Evolutionary conservation across 495 filamentous ascomycete species (phyloP).

Genomic region (Talaromyces borbonicus): DNA sequence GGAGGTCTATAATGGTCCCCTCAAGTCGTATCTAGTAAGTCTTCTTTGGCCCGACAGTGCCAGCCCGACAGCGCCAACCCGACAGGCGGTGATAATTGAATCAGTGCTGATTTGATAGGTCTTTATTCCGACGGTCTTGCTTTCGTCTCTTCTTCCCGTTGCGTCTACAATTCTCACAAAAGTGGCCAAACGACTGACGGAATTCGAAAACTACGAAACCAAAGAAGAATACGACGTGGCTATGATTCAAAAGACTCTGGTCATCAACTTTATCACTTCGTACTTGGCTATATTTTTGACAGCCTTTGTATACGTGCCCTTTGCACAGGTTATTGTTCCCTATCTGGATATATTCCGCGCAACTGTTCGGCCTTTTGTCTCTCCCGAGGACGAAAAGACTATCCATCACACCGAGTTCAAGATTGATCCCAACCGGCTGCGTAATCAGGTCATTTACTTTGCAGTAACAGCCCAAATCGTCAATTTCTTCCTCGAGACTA

Average conservation of each 20-base stretch:
- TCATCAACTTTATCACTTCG: slow-evolving; percentile 95
- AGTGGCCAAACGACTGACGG: slow-evolving; percentile 69
- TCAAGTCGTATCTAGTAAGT: slow-evolving; percentile 73
- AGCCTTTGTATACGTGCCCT: slow-evolving; percentile 94
- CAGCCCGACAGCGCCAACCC: too few species aligned
- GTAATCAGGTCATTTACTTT: slow-evolving; percentile 93
- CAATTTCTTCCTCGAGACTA: slow-evolving; percentile 73
- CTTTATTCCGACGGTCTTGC: slow-evolving; percentile 78
- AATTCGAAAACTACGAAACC: slow-evolving; percentile 90
- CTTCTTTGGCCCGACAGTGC: too few species aligned
- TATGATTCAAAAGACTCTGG: slow-evolving; percentile 82
- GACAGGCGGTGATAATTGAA: too few species aligned
- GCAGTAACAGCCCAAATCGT: slow-evolving; percentile 93
- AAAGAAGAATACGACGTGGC: slow-evolving; percentile 66
- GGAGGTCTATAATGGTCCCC: slow-evolving; percentile 85
- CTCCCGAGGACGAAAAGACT: slow-evolving; percentile 56
- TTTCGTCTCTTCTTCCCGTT: slow-evolving; percentile 72
- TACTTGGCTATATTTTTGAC: slow-evolving; percentile 89
- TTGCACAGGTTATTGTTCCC: slow-evolving; percentile 76
- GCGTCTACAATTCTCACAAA: slow-evolving; percentile 65
- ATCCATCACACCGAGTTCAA: slow-evolving; percentile 54
- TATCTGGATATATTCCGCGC: slow-evolving; percentile 80
- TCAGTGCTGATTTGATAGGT: slow-evolving; percentile 9
- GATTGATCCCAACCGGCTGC: slow-evolving; percentile 75
- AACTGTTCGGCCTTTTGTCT: slow-evolving; percentile 64